phyloP scores from a whole-genome alignment of 2,329 filamentous ascomycete species.

The Neonectria sp. region DNA sequence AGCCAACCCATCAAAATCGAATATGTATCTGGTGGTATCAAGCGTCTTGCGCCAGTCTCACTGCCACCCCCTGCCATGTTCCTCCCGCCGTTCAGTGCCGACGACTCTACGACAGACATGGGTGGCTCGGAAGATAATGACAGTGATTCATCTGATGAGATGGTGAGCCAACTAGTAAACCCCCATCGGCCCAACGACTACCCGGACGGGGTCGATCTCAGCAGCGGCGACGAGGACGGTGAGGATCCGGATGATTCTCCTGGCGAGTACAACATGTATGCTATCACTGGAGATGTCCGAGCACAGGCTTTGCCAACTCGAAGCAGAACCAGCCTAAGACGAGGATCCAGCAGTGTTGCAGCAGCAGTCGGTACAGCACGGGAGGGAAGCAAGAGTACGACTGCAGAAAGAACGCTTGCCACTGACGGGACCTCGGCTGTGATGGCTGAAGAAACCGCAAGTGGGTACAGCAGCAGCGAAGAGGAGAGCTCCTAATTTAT shows the following conservation, averaged over 20 bases:
- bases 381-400: constrained; percentile 51
- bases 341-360: constrained; percentile 51
- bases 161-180: constrained; percentile 54
- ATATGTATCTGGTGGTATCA: constrained; percentile 61
- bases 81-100: constrained; percentile 63
- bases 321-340: constrained; percentile 30
- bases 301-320: constrained; percentile 39
- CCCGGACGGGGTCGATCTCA: constrained; percentile 57
- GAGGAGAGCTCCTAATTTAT: constrained; percentile 46
- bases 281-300: constrained; percentile 34
- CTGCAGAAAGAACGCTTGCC: constrained; percentile 44
- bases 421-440: constrained; percentile 56
- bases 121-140: constrained; percentile 49
- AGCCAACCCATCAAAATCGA: constrained; percentile 56
- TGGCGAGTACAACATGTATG: constrained; percentile 50
- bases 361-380: constrained; percentile 51
- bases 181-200: constrained; percentile 59
- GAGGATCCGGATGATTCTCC: constrained; percentile 57
- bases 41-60: constrained; percentile 61
- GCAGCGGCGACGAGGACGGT: constrained; percentile 59
- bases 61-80: constrained; percentile 69
- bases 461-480: constrained; percentile 55
- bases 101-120: constrained; percentile 53
- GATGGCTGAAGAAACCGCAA: constrained; percentile 58
- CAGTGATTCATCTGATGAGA: constrained; percentile 48